Percentiles rank a stretch among this genome's conserved stretches.
Evolutionary conservation across 1,139 yeast genomes (phyloP).

Genomic region (Pneumocystis jirovecii): DNA sequence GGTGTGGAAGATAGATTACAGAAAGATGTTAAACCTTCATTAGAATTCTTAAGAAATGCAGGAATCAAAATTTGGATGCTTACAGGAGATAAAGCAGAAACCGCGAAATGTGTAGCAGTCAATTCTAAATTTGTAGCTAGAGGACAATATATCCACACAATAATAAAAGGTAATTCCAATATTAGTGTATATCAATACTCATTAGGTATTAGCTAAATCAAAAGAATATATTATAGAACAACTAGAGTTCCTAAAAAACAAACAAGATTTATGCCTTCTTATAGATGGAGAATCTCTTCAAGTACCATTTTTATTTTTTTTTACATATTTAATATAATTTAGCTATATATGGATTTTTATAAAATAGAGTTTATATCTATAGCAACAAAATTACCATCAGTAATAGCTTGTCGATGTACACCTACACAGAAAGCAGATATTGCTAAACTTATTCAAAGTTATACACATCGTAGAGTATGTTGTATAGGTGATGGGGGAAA

Average conservation of each 20-base stretch:
- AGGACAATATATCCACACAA: constrained; percentile 83
- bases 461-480: constrained; percentile 80
- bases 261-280: constrained; percentile 60
- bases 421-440: constrained; percentile 98
- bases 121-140: constrained; percentile 83
- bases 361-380: constrained; percentile 59
- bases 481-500: constrained; percentile 99
- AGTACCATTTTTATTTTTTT: background rate
- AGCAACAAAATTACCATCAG: constrained; percentile 72
- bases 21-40: constrained; percentile 75
- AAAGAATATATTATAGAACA: constrained; percentile 56
- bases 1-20: constrained; percentile 97
- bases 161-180: constrained; percentile 37
- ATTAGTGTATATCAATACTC: constrained; percentile 21
- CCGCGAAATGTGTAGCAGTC: constrained; percentile 92
- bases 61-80: constrained; percentile 98
- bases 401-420: constrained; percentile 93
- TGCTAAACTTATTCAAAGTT: constrained; percentile 58
- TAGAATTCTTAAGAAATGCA: constrained; percentile 85
- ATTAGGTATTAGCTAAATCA: constrained; percentile 13
- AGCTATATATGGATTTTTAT: constrained; percentile 44
- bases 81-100: constrained; percentile 97
- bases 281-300: constrained; percentile 90
- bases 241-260: constrained; percentile 49
- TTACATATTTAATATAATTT: background rate